Conservation (phyloP, 345 rosid species). For the Pseudoturritis turrita region DNA sequence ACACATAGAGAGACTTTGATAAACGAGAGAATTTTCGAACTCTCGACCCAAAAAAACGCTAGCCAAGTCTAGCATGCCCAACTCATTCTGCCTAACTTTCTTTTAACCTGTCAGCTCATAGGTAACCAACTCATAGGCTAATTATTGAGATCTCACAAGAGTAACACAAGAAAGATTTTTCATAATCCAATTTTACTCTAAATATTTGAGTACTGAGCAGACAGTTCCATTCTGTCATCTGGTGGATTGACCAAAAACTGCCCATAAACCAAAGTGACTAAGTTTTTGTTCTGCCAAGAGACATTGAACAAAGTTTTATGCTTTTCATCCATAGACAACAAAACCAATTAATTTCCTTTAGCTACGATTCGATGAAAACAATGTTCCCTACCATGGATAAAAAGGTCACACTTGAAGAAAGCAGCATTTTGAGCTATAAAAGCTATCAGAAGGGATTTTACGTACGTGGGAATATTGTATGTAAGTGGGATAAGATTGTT, state of each 20-base stretch:
- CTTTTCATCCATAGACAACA: neutral
- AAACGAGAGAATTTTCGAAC: neutral
- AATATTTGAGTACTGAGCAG: neutral
- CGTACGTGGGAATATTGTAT: conserved; percentile 72
- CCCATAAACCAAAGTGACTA: neutral
- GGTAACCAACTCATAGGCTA: neutral
- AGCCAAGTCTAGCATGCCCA: neutral
- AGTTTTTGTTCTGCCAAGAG: neutral
- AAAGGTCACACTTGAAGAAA: neutral
- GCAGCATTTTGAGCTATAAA: neutral
- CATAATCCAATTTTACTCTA: neutral
- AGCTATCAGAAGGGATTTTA: neutral
- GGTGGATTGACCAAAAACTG: neutral
- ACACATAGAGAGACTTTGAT: neutral
- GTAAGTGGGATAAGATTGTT: conserved; percentile 74
- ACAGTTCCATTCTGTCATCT: neutral
- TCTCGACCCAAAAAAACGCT: neutral
- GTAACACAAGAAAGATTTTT: neutral
- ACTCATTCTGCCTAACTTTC: neutral
- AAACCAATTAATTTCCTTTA: neutral
- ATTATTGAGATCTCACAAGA: neutral
- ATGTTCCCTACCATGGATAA: neutral
- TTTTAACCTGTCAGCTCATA: neutral
- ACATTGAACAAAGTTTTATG: neutral
- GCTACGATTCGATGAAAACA: neutral